Evolutionary conservation across 164 flowering plant species (phyloP).

Genomic region (Cinnamomum chago): DNA sequence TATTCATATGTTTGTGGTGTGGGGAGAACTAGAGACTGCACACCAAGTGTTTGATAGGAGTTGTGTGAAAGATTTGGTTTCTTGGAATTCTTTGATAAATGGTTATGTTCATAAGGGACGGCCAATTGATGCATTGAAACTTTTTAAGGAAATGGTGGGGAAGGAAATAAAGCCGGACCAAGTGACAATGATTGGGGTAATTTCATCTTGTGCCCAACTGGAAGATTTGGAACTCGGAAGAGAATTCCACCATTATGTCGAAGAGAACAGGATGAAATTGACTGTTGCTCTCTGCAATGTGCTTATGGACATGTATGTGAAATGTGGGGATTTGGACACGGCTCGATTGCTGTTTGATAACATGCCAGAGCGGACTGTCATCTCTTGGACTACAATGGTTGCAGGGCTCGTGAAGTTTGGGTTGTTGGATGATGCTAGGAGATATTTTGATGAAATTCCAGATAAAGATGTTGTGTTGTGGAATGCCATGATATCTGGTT

Average conservation of each 20-base stretch:
- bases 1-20: conserved; percentile 37
- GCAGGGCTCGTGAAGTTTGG: conserved; percentile 51
- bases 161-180: conserved; percentile 48
- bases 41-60: conserved; percentile 49
- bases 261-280: conserved; percentile 28
- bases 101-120: conserved; percentile 52
- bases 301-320: conserved; percentile 65
- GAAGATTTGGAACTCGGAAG: conserved; percentile 42
- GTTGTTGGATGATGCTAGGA: conserved; percentile 35
- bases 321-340: conserved; percentile 48
- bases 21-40: conserved; percentile 43
- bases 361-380: conserved; percentile 43
- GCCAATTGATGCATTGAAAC: conserved; percentile 32
- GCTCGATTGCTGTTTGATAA: conserved; percentile 47
- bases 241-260: conserved; percentile 37
- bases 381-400: conserved; percentile 66
- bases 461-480: conserved; percentile 64
- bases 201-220: conserved; percentile 45
- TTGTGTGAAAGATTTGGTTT: conserved; percentile 55
- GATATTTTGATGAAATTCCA: conserved; percentile 48
- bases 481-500: conserved; percentile 68
- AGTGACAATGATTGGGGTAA: conserved; percentile 65
- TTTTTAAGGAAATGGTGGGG: conserved; percentile 37
- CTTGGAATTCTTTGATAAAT: conserved; percentile 73
- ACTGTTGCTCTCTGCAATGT: conserved; percentile 47